phyloP scores from a whole-genome alignment of 495 filamentous ascomycete genomes.

The Parmelia sp. region DNA sequence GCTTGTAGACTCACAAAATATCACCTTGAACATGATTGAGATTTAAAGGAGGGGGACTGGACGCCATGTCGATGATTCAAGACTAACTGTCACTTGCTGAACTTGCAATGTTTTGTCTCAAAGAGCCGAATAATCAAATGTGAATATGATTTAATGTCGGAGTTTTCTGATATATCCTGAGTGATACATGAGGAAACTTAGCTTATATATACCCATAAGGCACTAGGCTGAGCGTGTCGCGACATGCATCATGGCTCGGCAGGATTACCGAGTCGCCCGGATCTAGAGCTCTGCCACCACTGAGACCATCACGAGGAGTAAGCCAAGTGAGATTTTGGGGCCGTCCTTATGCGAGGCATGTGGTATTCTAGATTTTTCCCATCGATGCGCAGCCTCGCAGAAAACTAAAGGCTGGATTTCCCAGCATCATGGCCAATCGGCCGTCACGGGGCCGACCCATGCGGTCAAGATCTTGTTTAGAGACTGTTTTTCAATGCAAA shows the following conservation, averaged over 20 bases:
- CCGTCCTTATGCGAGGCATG: not conserved
- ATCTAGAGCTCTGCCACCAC: not conserved
- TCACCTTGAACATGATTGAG: constrained; percentile 25
- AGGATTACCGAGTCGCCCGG: not conserved
- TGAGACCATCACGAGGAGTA: not conserved
- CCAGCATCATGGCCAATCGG: too few species aligned
- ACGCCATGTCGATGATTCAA: constrained; percentile 6
- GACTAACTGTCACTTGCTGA: not conserved
- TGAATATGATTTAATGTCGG: not conserved
- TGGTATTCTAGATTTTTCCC: not conserved
- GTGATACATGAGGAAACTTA: not conserved
- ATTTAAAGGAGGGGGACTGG: constrained; percentile 17
- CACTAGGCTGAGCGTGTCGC: not conserved
- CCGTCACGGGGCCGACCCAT: too few species aligned
- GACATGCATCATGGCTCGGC: not conserved
- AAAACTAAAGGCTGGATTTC: not conserved
- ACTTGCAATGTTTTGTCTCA: not conserved
- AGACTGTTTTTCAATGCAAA: not conserved
- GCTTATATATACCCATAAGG: not conserved
- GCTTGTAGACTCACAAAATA: constrained; percentile 18
- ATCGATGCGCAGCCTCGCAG: not conserved
- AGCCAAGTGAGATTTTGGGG: not conserved
- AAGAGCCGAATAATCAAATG: not conserved
- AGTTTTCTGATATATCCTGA: not conserved
- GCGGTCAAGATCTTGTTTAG: too few species aligned